Conservation (phyloP, 78 protist genomes). For the Dictyostelium discoideum region DNA sequence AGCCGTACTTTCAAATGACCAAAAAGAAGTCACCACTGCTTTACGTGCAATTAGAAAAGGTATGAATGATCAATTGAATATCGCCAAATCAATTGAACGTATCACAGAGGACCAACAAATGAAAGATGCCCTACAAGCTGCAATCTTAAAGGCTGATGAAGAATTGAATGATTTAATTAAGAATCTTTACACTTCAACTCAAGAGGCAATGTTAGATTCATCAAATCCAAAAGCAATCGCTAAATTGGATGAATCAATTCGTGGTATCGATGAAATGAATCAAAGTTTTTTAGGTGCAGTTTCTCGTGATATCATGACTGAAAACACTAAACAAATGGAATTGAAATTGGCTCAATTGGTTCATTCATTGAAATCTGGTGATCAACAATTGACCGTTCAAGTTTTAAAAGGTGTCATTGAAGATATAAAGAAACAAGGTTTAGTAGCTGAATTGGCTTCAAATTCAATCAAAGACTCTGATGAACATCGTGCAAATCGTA, state of each 20-base stretch:
- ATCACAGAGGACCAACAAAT: constrained; percentile 33
- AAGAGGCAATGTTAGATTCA: constrained; percentile 24
- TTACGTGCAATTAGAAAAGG: constrained; percentile 38
- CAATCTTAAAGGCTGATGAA: constrained; percentile 56
- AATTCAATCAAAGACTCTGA: not conserved
- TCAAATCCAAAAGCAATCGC: constrained; percentile 24
- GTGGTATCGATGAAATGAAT: constrained; percentile 26
- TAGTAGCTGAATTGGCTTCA: constrained; percentile 23
- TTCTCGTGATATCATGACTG: constrained; percentile 13
- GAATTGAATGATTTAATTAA: not conserved
- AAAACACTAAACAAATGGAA: constrained; percentile 46
- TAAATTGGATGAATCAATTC: constrained; percentile 29
- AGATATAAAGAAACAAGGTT: constrained; percentile 51
- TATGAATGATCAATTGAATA: constrained; percentile 39
- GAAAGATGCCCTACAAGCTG: constrained; percentile 50
- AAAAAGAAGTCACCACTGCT: constrained; percentile 31
- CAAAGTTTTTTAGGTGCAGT: constrained; percentile 45
- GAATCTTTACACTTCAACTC: constrained; percentile 19
- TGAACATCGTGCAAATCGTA: constrained; percentile 25
- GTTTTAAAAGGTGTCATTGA: constrained; percentile 46
- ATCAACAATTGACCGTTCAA: constrained; percentile 26
- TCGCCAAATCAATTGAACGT: constrained; percentile 36
- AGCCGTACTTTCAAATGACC: not conserved
- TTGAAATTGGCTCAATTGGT: constrained; percentile 39
- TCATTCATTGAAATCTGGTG: constrained; percentile 27